A percentile compares a stretch with the other conserved stretches of the same genome.
Evolutionary conservation across 78 protist genomes (phyloP).

Genomic region (Dictyostelium discoideum): DNA sequence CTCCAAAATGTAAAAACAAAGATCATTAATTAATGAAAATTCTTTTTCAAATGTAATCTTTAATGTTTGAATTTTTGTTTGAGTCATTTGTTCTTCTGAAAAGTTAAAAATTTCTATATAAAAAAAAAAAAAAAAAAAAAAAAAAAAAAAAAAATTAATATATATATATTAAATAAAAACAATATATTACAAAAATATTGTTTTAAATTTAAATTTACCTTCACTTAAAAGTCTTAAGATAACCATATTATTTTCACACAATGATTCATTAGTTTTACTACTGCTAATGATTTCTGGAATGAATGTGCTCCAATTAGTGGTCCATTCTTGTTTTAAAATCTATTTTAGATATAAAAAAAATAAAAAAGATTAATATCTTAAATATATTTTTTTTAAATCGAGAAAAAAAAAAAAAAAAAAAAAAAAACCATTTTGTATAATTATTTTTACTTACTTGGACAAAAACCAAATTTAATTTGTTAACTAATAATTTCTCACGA

Average conservation of each 20-base stretch:
- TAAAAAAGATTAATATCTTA: no score
- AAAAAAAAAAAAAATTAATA: not conserved
- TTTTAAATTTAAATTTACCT: not conserved
- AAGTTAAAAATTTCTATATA: conserved; percentile 94
- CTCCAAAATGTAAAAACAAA: conserved; percentile 87
- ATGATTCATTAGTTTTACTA: conserved; percentile 86
- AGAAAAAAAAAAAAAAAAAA: not conserved
- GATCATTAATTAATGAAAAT: conserved; percentile 91
- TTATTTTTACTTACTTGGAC: conserved; percentile 83
- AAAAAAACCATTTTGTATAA: not conserved
- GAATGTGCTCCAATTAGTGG: conserved; percentile 96
- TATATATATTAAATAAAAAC: no score
- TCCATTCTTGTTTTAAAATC: conserved; percentile 99
- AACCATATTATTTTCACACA: conserved; percentile 98
- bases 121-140: not conserved
- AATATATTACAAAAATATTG: no score
- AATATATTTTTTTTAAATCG: no score
- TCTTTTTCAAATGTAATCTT: conserved; percentile 92
- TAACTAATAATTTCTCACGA: conserved; percentile 44
- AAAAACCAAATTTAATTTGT: conserved; percentile 88
- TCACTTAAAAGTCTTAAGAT: conserved; percentile 93
- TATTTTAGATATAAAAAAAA: not conserved
- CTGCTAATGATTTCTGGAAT: conserved; percentile 95
- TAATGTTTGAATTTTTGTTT: conserved; percentile 84
- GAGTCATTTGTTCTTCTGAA: conserved; percentile 93